Percentiles rank a stretch among this genome's conserved stretches.
phyloP scores from a whole-genome alignment of 306 rosid species.

The Begonia peltatifolia region DNA sequence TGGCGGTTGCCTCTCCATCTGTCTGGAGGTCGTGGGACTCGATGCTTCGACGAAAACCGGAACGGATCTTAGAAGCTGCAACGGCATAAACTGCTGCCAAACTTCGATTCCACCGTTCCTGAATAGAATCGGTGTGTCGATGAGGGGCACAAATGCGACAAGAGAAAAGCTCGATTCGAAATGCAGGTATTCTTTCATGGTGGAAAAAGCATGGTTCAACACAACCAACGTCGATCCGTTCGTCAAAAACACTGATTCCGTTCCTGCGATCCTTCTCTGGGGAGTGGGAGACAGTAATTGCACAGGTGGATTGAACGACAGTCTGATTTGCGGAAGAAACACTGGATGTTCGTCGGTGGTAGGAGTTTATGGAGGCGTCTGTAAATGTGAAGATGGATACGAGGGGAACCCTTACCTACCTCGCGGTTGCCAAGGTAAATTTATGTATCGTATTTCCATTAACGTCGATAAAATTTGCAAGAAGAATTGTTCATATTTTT shows the following conservation, averaged over 20 bases:
- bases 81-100: slow-evolving; percentile 5
- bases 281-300: no score
- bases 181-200: slow-evolving; percentile 11
- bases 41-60: neutral
- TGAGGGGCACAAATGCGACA: neutral
- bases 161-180: neutral
- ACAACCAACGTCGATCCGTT: neutral
- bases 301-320: slow-evolving; percentile 1
- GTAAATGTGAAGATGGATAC: neutral
- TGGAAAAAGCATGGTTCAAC: neutral
- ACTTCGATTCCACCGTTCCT: neutral
- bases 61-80: neutral
- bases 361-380: neutral
- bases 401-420: slow-evolving; percentile 9
- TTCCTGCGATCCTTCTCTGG: slow-evolving; percentile 6
- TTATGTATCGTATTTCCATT: no score
- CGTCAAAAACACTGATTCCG: neutral
- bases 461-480: no score
- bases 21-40: neutral
- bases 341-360: neutral
- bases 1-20: slow-evolving; percentile 2
- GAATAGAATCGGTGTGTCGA: neutral
- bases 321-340: no score
- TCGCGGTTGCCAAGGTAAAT: slow-evolving; percentile 1
- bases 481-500: no score